Evolutionary conservation across 2,329 filamentous ascomycete genomes (phyloP), one percentile per base, ranked within the genome.

Genomic region (Phoma herbarum): DNA sequence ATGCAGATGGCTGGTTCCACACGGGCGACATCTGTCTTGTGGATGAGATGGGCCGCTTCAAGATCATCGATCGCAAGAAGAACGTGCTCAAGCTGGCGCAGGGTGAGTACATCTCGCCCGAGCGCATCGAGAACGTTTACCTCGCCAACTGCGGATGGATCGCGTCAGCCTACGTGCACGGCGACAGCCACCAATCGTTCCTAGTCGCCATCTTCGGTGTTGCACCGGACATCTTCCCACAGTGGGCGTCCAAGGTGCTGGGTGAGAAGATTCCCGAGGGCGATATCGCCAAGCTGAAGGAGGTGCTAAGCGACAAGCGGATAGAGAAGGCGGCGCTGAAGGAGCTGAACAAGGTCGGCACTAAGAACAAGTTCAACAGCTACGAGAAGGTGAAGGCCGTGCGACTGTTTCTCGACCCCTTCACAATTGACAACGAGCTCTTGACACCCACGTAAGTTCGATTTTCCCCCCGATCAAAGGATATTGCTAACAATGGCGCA

Each of bases 31-130:
- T 99, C 65, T 92, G 88, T 72, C 86, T 88, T 64, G 84, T 99
- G 23, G 95, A 99, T 78, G 88, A 88, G 66, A 79, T 91, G 73
- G 95, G 95, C 62, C 91, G 93, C 60, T 90, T 98, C 83, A 88
- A 87, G 78, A 96, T 99, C 78, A 90, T 99, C 70, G 95, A 99
- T 79, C 93, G 95, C 70, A 90, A 93, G 80, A 99, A 99, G 90
- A 98, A 98, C 79, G 92, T 99, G n/a, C 87, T 99, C 75, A 99
- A 99, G 85, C 87, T 99, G 55, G 89, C 94, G 0, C 95, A 99
- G 79, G 95, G 95, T 77, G 95, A 99, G 81, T 99, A 99, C 80
- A 92, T 99, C 71, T 97, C 93, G 1, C 95, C 95, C 14, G 95
- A 99, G 81, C 91, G 93, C 57, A 92, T 99, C 73, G 95, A 99